These are phyloP conservation scores for Gossypium davidsonii DNA, from an alignment of 441 rosid genomes.

Conservation along the genomic window DNA sequence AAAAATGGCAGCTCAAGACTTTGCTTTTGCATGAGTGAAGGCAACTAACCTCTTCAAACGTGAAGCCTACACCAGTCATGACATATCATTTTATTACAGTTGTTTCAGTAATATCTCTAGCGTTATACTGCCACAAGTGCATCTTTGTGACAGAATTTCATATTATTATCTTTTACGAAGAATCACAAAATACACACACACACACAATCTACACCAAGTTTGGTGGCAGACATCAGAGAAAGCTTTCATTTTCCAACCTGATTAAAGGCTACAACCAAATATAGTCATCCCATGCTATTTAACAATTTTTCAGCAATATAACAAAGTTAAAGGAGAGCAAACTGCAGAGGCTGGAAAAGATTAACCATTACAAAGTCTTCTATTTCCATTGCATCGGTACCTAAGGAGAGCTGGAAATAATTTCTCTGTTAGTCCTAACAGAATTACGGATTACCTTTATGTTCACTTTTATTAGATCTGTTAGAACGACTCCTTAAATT, in stretches of 20 bases:
- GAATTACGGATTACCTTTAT: background rate
- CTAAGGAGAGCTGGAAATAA: background rate
- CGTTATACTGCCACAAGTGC: background rate
- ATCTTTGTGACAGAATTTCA: background rate
- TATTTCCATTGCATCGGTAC: background rate
- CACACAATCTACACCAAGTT: background rate
- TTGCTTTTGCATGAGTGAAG: constrained; percentile 30
- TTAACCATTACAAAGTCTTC: background rate
- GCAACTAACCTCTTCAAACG: constrained; percentile 32
- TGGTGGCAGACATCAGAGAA: background rate
- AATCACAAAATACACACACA: background rate
- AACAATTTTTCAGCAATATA: background rate
- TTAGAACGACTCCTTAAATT: background rate
- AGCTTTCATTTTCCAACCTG: background rate
- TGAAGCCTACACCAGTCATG: constrained; percentile 27
- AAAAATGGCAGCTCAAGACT: constrained; percentile 38
- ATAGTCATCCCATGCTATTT: background rate
- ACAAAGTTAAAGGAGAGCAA: background rate
- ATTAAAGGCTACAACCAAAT: background rate
- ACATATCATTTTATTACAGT: background rate
- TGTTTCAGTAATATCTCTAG: background rate
- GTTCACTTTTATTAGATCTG: background rate
- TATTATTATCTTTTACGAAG: background rate
- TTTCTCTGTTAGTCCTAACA: background rate
- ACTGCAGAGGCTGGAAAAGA: background rate